phyloP scores from a whole-genome alignment of 2,329 filamentous ascomycete genomes.

The Penicillium olsonii region DNA sequence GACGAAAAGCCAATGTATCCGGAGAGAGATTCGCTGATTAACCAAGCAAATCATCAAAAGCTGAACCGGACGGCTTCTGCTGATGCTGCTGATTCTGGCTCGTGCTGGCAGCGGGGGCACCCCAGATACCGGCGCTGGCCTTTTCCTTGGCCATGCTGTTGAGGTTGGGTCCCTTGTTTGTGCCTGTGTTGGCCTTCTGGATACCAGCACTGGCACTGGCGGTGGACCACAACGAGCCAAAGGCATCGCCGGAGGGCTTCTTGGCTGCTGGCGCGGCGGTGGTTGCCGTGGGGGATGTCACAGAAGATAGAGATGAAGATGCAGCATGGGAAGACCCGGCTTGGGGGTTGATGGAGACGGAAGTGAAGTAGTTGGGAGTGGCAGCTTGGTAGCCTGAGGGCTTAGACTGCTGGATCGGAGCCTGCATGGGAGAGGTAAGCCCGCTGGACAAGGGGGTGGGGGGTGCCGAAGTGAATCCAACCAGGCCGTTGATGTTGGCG shows the following conservation, averaged over 20 bases:
- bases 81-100: conserved; percentile 39
- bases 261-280: conserved; percentile 43
- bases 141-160: conserved; percentile 98
- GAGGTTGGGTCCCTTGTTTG: conserved; percentile 72
- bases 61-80: conserved; percentile 35
- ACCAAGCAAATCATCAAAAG: conserved; percentile 44
- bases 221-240: conserved; percentile 77
- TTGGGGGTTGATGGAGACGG: conserved; percentile 56
- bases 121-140: conserved; percentile 93
- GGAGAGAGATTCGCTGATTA: conserved; percentile 18
- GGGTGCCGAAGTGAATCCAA: conserved; percentile 77
- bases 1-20: not conserved
- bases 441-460: conserved; percentile 62
- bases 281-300: conserved; percentile 44
- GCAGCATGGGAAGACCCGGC: conserved; percentile 36
- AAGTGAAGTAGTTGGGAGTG: conserved; percentile 94
- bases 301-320: conserved; percentile 40
- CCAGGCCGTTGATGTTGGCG: conserved; percentile 76
- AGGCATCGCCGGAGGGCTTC: conserved; percentile 71
- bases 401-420: conserved; percentile 50
- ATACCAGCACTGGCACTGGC: conserved; percentile 70
- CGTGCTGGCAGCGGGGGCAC: conserved; percentile 61
- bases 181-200: conserved; percentile 68
- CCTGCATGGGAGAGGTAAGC: conserved; percentile 55
- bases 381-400: conserved; percentile 70